Evolutionary conservation across 345 rosid genomes (phyloP), one percentile per base, ranked within the genome.

Genomic region (Gynandropsis gynandra): DNA sequence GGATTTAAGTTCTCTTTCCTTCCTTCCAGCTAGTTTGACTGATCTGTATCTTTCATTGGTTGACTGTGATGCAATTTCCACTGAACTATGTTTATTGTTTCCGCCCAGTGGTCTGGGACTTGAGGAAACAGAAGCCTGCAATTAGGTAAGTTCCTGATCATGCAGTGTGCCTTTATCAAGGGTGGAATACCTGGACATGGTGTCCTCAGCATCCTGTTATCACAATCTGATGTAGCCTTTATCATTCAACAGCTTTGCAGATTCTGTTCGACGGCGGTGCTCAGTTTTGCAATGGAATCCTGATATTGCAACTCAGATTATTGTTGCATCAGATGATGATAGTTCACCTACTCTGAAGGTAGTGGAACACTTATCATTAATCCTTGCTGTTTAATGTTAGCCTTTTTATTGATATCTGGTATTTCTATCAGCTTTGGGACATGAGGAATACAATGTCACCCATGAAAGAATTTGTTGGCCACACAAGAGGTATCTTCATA

Each of bases 261-360:
- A 93, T 77, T 83, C 99, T 35, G 56, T 74, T 72, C 76, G 95
- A 67, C 81, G 95, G 59, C 80, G 95, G 14, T 80, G 97, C 76
- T 88, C 99, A 56, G 97, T 93, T 73, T 76, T 93, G 74, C 99
- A 93, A 66, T 93, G 99, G 99, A 82, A 93, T 72, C 99, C 99
- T 66, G 94, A 88, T 63, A 69, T 85, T 67, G 87, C 99, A 59
- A 93, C 99, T 63, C 95, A 93, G 72, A 94, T 92, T 55, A 75
- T 88, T 77, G 82, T 93, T 74, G 97, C 99, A 17, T 93, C 99
- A 39, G 99, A 93, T 64, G 97, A 88, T 49, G 99, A 93, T 69
- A 62, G 72, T 49, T 81, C 90, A 44, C 97, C 97, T 49, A 58
- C 82, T 50, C 51, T 93, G 18, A 76, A 82, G 87, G 99, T 93